Evolutionary conservation across 2,329 filamentous ascomycete species (phyloP).

Genomic region (Apiospora hydei): DNA sequence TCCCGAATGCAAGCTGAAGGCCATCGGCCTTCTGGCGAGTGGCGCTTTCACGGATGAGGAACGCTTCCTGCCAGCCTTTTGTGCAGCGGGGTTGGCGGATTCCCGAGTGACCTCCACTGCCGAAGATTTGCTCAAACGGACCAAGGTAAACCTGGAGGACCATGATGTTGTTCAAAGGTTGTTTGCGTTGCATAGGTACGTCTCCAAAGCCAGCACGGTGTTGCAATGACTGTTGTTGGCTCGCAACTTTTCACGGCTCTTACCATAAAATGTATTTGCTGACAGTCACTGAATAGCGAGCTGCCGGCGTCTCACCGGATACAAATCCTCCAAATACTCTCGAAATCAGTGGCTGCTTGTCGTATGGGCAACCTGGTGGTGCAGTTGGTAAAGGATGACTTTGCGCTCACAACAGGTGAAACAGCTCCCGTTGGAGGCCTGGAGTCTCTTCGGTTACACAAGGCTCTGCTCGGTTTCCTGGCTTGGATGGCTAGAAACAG

Average conservation of each 20-base stretch:
- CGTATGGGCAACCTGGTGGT: slow-evolving; percentile 73
- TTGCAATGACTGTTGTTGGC: background rate
- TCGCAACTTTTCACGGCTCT: background rate
- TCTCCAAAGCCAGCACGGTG: slow-evolving; percentile 44
- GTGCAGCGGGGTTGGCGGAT: slow-evolving; percentile 83
- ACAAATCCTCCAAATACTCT: slow-evolving; percentile 76
- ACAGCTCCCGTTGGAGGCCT: slow-evolving; percentile 61
- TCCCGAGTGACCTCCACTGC: slow-evolving; percentile 83
- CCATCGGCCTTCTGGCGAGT: slow-evolving; percentile 77
- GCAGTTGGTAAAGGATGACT: slow-evolving; percentile 73
- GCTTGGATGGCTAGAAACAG: slow-evolving; percentile 86
- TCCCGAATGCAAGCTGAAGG: slow-evolving; percentile 72
- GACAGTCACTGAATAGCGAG: slow-evolving; percentile 52
- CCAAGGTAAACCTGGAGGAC: slow-evolving; percentile 77
- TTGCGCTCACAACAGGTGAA: slow-evolving; percentile 47
- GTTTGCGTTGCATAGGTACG: slow-evolving; percentile 23
- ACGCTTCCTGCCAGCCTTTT: slow-evolving; percentile 83
- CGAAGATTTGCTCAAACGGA: slow-evolving; percentile 87
- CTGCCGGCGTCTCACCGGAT: slow-evolving; percentile 77
- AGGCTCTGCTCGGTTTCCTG: slow-evolving; percentile 84
- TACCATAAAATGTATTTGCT: background rate
- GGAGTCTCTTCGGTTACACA: slow-evolving; percentile 80
- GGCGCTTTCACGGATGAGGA: slow-evolving; percentile 86
- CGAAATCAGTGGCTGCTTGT: slow-evolving; percentile 78
- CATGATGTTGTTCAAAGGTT: slow-evolving; percentile 58